Evolutionary conservation across 208 protist genomes (phyloP), one percentile per base, ranked within the genome.

Genomic region (Naegleria fowleri): DNA sequence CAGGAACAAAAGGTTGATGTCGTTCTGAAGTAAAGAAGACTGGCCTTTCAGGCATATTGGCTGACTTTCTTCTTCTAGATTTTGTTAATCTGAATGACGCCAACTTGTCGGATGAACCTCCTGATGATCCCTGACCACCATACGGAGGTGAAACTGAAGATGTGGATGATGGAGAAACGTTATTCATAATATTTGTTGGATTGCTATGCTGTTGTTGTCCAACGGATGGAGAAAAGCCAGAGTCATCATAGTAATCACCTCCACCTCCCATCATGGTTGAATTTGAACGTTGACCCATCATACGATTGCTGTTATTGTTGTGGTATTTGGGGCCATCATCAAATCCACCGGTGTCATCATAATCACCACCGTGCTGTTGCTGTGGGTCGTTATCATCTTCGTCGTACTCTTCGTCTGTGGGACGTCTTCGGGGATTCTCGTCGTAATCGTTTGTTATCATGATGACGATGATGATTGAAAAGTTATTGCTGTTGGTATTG

Each of bases 341-440:
- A 38, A 88, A 25, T 25, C 9, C 13, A 52, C 38, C 83, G 0
- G 19, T 52, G 0, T 40, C 22, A 22, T 41, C 76, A 33, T 41
- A 16, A 41, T 84, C 38, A 41, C 33, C 11, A 38, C 33, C 25
- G 2, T 33, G 0, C 15, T 84, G 33, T 19, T 33, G 7, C 1
- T 87, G 40, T 51, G 19, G 29, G 16, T 87, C 83, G 16, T 87
- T 36, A 87, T 87, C 83, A 87, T 87, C 83, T 36, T 87, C 15
- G 4, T 58, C 85, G 36, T 58, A 4, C 2, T 58, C 40, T 39
- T 88, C 36, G 0, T 83, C 55, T n/a, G 25, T 55, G 43, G 43
- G 43, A 58, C 13, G 51, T 58, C 41, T 58, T 33, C n/a, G 51
- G 13, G 13, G n/a, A 6, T 29, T 89, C 6, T 59, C n/a, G 19